Conservation (phyloP, 2,329 filamentous ascomycete genomes). For the Aspergillus fructus region DNA sequence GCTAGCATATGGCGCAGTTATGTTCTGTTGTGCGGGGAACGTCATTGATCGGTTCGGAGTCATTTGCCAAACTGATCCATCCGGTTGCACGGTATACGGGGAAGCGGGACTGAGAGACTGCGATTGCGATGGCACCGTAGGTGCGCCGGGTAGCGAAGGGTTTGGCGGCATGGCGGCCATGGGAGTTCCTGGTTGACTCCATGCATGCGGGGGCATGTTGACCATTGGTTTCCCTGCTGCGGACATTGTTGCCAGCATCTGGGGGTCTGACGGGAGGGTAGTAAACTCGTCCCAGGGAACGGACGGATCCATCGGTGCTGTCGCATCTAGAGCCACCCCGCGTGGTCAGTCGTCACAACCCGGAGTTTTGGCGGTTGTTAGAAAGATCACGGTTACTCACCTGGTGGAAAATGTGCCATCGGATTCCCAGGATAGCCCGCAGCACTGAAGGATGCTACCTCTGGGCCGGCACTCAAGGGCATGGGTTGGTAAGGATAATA, state of each 20-base stretch:
- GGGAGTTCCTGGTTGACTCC: slow-evolving; percentile 29
- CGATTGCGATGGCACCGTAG: slow-evolving; percentile 31
- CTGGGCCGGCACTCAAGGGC: slow-evolving; percentile 33
- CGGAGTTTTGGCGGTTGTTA: neutral
- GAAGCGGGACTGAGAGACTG: slow-evolving; percentile 30
- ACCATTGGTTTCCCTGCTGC: slow-evolving; percentile 33
- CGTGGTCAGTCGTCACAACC: slow-evolving; percentile 9
- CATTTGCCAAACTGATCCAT: slow-evolving; percentile 38
- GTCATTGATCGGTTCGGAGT: slow-evolving; percentile 34
- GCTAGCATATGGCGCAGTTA: slow-evolving; percentile 25
- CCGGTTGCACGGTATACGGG: slow-evolving; percentile 35
- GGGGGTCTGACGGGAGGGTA: slow-evolving; percentile 34
- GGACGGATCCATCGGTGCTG: slow-evolving; percentile 33
- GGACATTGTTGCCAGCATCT: slow-evolving; percentile 34
- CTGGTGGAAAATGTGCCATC: slow-evolving; percentile 36
- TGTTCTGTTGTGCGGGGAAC: slow-evolving; percentile 33
- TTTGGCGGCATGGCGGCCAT: slow-evolving; percentile 27
- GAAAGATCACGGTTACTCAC: slow-evolving; percentile 26
- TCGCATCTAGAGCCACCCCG: slow-evolving; percentile 26
- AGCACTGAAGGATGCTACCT: slow-evolving; percentile 34
- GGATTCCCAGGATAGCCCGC: slow-evolving; percentile 31
- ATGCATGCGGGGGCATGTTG: slow-evolving; percentile 33
- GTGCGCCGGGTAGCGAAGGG: slow-evolving; percentile 29
- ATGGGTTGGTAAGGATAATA: slow-evolving; percentile 39
- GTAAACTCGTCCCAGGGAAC: slow-evolving; percentile 41